Percentiles rank a stretch among this genome's conserved stretches.
phyloP scores from a whole-genome alignment of 2,329 filamentous ascomycete species.

The Pseudogymnoascus sp. region DNA sequence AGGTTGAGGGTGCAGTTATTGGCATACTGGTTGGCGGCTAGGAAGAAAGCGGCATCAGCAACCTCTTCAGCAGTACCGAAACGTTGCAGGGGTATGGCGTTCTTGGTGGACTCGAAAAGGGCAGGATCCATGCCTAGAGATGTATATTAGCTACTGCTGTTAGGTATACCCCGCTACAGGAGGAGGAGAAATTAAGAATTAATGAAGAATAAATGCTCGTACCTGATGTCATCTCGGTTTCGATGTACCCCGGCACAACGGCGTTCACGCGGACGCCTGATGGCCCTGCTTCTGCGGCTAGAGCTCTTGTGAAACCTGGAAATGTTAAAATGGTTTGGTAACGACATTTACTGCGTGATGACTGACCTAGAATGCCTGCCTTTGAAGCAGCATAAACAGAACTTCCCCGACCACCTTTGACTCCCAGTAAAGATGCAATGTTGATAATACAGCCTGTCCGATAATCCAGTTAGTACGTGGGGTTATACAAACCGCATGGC shows the following conservation, averaged over 20 bases:
- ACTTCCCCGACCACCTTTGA: slow-evolving; percentile 62
- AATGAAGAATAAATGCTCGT: slow-evolving; percentile 16
- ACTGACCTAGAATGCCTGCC: slow-evolving; percentile 64
- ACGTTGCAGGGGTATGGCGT: slow-evolving; percentile 56
- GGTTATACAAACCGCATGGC: neutral
- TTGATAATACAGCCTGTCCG: slow-evolving; percentile 66
- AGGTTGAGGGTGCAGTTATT: slow-evolving; percentile 83
- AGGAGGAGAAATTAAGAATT: slow-evolving; percentile 21
- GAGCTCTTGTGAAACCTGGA: slow-evolving; percentile 59
- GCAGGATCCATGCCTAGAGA: slow-evolving; percentile 38
- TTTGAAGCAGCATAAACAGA: slow-evolving; percentile 73
- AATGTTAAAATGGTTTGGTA: neutral
- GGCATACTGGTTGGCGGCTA: slow-evolving; percentile 71
- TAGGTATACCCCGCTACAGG: slow-evolving; percentile 17
- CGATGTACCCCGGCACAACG: slow-evolving; percentile 75
- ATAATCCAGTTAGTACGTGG: neutral
- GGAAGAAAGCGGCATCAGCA: slow-evolving; percentile 73
- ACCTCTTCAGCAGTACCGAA: slow-evolving; percentile 65
- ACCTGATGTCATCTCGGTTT: slow-evolving; percentile 74
- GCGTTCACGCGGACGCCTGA: slow-evolving; percentile 68
- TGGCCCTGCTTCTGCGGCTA: slow-evolving; percentile 55
- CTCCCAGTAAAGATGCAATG: slow-evolving; percentile 67
- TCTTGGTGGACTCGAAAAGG: slow-evolving; percentile 15
- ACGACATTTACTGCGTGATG: neutral
- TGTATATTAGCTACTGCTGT: slow-evolving; percentile 28